These are phyloP conservation scores for Alternaria triticimaculans DNA, from an alignment of 2,329 filamentous ascomycete genomes.

Conservation along the genomic window DNA sequence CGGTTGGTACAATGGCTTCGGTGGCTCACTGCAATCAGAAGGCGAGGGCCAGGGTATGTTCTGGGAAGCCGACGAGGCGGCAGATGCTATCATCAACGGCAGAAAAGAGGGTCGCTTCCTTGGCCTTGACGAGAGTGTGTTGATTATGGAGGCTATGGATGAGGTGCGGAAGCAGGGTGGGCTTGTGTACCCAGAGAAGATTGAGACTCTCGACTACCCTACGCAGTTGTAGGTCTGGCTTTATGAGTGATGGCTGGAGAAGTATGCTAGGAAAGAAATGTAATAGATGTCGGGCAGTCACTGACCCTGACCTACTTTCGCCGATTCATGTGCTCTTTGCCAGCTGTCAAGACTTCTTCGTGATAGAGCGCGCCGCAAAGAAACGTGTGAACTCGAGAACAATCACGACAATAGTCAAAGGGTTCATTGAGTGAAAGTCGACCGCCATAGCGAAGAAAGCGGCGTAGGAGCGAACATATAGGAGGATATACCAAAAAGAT, in stretches of 20 bases:
- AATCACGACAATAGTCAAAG: not conserved
- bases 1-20: constrained; percentile 58
- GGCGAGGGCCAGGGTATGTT: constrained; percentile 82
- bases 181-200: constrained; percentile 68
- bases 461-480: not conserved
- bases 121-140: constrained; percentile 76
- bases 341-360: not conserved
- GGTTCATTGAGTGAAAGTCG: not conserved
- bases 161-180: constrained; percentile 69
- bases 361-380: not conserved
- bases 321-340: not conserved
- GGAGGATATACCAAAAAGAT: not conserved
- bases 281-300: not conserved
- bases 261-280: not conserved
- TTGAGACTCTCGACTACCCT: constrained; percentile 60
- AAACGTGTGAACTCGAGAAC: not conserved
- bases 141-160: constrained; percentile 85
- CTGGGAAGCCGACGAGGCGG: constrained; percentile 84
- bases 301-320: not conserved
- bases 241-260: not conserved
- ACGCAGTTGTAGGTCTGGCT: constrained; percentile 29
- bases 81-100: constrained; percentile 76
- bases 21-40: constrained; percentile 54
- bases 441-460: not conserved
- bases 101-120: constrained; percentile 71